Evolutionary conservation across 2,329 filamentous ascomycete species (phyloP).

Genomic region (Colletotrichum tropicicola): DNA sequence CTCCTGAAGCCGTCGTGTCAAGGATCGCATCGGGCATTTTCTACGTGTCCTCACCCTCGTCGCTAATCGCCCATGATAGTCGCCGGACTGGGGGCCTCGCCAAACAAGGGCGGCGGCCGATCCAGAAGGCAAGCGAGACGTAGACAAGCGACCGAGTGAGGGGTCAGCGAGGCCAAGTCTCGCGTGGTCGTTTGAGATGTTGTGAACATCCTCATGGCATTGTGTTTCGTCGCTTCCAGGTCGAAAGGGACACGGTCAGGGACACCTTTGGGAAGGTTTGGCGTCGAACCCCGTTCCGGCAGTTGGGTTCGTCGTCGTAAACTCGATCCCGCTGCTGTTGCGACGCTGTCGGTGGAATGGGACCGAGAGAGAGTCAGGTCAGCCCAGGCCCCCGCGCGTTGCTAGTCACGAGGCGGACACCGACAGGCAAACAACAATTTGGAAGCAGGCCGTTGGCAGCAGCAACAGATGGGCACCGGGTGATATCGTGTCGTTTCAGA

Average conservation of each 20-base stretch:
- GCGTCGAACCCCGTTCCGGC: neutral
- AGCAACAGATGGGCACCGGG: slow-evolving; percentile 15
- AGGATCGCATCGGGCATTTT: too few relatives aligned
- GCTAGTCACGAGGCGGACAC: neutral
- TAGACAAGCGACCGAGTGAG: too few relatives aligned
- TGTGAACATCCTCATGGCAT: too few relatives aligned
- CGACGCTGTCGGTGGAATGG: neutral
- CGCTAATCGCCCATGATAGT: too few relatives aligned
- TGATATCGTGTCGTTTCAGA: slow-evolving; percentile 30
- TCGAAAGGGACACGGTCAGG: too few relatives aligned
- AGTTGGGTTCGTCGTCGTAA: neutral
- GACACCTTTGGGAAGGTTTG: neutral
- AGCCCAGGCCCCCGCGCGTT: neutral
- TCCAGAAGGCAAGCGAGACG: too few relatives aligned
- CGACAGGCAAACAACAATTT: slow-evolving; percentile 1
- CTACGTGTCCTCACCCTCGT: too few relatives aligned
- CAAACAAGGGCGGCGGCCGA: too few relatives aligned
- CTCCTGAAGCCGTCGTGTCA: too few relatives aligned
- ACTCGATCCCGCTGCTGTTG: neutral
- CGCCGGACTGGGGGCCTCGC: too few relatives aligned
- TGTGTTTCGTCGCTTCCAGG: neutral
- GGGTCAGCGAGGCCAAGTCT: too few relatives aligned
- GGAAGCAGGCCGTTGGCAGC: neutral
- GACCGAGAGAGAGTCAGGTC: neutral
- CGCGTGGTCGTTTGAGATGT: too few relatives aligned